Percentiles rank a stretch among this genome's conserved stretches.
Evolutionary conservation across 2,329 filamentous ascomycete genomes (phyloP).

Genomic region (Cadophora sp.): DNA sequence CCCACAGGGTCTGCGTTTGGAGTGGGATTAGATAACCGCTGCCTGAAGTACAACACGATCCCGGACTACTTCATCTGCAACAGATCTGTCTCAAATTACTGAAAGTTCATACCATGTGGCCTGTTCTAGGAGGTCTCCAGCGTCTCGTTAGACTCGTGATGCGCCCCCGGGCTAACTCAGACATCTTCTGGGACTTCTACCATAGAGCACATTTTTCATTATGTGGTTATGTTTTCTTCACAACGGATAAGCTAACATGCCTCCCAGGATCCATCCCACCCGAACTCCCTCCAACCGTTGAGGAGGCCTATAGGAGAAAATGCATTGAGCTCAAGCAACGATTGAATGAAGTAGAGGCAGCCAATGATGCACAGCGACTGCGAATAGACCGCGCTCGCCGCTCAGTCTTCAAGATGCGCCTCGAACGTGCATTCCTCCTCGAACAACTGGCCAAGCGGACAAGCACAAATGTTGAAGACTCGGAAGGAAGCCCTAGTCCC

Average conservation of each 20-base stretch:
- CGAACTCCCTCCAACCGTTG: constrained; percentile 83
- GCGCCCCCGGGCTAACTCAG: too few relatives aligned
- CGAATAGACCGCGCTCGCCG: constrained; percentile 82
- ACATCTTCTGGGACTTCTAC: neutral
- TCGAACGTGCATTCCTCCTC: constrained; percentile 79
- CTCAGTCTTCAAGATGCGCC: constrained; percentile 88
- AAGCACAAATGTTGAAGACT: constrained; percentile 77
- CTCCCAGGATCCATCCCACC: constrained; percentile 58
- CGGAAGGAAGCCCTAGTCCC: constrained; percentile 80
- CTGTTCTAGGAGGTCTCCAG: too few relatives aligned
- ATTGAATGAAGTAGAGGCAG: constrained; percentile 88
- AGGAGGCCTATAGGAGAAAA: constrained; percentile 95
- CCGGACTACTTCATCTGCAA: too few relatives aligned
- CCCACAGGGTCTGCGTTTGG: too few relatives aligned
- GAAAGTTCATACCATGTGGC: too few relatives aligned
- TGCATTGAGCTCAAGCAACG: constrained; percentile 94
- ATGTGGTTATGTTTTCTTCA: neutral
- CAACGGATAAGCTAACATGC: constrained; percentile 22
- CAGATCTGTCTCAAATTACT: too few relatives aligned
- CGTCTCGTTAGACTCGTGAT: too few relatives aligned
- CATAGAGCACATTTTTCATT: neutral
- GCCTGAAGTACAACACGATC: too few relatives aligned
- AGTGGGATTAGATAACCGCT: too few relatives aligned
- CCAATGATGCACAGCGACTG: constrained; percentile 83
- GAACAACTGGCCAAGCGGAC: constrained; percentile 78